Percentiles rank a stretch among this genome's conserved stretches.
phyloP scores from a whole-genome alignment of 805 yeast genomes.

The Zygosaccharomyces gambellarensis region DNA sequence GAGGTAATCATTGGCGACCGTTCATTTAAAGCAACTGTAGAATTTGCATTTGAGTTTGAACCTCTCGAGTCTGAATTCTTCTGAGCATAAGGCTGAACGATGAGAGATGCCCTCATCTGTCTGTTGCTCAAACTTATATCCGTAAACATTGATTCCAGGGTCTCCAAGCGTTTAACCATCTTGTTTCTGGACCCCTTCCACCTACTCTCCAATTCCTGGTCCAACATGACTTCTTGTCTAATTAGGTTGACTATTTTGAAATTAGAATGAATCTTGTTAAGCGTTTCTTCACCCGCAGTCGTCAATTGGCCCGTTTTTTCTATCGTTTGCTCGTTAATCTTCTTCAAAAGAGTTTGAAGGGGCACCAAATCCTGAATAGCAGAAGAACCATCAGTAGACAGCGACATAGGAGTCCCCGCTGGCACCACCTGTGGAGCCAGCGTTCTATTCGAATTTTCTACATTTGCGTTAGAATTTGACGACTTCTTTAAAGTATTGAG shows the following conservation, averaged over 20 bases:
- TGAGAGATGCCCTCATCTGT: constrained; percentile 19
- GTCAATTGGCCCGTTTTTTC: constrained; percentile 29
- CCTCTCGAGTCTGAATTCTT: constrained; percentile 6
- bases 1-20: not conserved
- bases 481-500: constrained; percentile 21
- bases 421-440: not conserved
- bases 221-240: constrained; percentile 26
- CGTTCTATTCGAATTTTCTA: not conserved
- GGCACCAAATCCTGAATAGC: not conserved
- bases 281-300: constrained; percentile 24
- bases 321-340: constrained; percentile 20
- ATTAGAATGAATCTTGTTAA: constrained; percentile 22
- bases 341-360: constrained; percentile 15
- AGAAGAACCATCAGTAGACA: not conserved
- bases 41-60: constrained; percentile 9
- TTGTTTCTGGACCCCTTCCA: constrained; percentile 24
- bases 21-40: constrained; percentile 1
- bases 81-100: constrained; percentile 22
- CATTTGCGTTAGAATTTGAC: constrained; percentile 8
- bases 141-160: constrained; percentile 25
- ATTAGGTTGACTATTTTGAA: constrained; percentile 22
- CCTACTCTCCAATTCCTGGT: constrained; percentile 23
- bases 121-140: constrained; percentile 23
- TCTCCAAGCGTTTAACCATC: constrained; percentile 19
- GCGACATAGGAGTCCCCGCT: not conserved